Evolutionary conservation across 495 filamentous ascomycete species (phyloP), one percentile per base, ranked within the genome.

Genomic region (Glutinoglossum americanum): DNA sequence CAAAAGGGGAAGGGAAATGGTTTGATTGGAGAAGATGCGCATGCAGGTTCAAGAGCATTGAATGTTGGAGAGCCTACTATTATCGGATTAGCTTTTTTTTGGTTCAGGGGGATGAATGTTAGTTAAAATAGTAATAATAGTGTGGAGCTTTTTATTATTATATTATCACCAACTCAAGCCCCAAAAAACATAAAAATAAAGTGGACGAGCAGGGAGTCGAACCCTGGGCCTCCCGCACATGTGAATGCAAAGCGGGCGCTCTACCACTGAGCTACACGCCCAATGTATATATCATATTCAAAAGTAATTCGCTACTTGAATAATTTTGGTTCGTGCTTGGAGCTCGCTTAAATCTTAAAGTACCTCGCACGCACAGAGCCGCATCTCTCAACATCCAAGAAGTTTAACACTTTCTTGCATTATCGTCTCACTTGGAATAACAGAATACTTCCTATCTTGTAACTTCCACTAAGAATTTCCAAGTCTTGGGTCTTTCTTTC

Each of bases 221-320:
- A 67, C 57, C 66, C 66, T 60, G 58, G 66, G 64, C 66, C 63
- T 68, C 63, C 61, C 66, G 66, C 66, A 53, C 19, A 30, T 27
- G 15, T 17, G 26, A 21, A 65, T 66, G 67, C 67, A 69, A 69
- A 69, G 67, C 67, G 67, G 60, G 64, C 66, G 66, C 67, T 66
- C 66, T 69, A 68, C 67, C 67, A 69, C 67, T 69, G 66, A 67
- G 64, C 64, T 65, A 66, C 49, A 63, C 32, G 61, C 60, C 60
- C 57, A 45, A 10, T 45, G 4, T 5, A 21, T 39, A 39, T 2
- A 7, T 13, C 9, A 4, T 7, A 39, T 15, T 39, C 2, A 1
- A n/a, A 2, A 1, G 37, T 39, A 13, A 39, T 1, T 39, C 15
- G 13, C 37, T 39, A 39, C 15, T 39, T 39, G 5, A n/a, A 39